A percentile compares a stretch with the other conserved stretches of the same genome.
These are phyloP conservation scores for Solanum lignicaule DNA, from an alignment of 257 asterid species.

Conservation along the genomic window DNA sequence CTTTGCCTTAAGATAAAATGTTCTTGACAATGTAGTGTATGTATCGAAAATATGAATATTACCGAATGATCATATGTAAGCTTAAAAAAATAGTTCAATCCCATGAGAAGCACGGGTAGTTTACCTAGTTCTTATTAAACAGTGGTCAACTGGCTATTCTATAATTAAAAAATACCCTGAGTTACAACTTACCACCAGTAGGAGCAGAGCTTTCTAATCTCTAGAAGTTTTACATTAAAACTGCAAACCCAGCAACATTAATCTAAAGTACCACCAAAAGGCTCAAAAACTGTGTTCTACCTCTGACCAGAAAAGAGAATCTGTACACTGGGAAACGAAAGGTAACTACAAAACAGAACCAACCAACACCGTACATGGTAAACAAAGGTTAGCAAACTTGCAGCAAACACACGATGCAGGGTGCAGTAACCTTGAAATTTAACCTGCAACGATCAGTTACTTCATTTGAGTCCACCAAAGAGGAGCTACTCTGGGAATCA, in stretches of 20 bases:
- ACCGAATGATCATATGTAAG: too few species aligned
- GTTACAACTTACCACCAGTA: not conserved
- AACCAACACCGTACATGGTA: not conserved
- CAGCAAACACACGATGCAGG: slow-evolving; percentile 13
- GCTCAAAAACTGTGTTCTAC: not conserved
- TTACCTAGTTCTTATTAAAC: too few species aligned
- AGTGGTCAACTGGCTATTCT: too few species aligned
- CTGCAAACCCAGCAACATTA: not conserved
- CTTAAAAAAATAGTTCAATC: too few species aligned
- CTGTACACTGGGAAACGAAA: not conserved
- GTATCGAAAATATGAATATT: too few species aligned
- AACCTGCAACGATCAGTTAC: not conserved
- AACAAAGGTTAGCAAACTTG: slow-evolving; percentile 5
- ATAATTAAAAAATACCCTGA: too few species aligned
- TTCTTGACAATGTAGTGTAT: too few species aligned
- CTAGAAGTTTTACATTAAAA: not conserved
- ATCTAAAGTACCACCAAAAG: not conserved
- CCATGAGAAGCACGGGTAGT: too few species aligned
- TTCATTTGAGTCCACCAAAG: not conserved
- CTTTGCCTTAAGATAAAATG: too few species aligned
- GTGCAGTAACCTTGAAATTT: not conserved
- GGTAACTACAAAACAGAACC: not conserved
- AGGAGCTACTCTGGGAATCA: not conserved
- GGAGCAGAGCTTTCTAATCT: not conserved
- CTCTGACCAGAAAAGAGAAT: not conserved